Evolutionary conservation across 2,329 filamentous ascomycete genomes (phyloP).

Genomic region (Chrysoporthe austroafricana): DNA sequence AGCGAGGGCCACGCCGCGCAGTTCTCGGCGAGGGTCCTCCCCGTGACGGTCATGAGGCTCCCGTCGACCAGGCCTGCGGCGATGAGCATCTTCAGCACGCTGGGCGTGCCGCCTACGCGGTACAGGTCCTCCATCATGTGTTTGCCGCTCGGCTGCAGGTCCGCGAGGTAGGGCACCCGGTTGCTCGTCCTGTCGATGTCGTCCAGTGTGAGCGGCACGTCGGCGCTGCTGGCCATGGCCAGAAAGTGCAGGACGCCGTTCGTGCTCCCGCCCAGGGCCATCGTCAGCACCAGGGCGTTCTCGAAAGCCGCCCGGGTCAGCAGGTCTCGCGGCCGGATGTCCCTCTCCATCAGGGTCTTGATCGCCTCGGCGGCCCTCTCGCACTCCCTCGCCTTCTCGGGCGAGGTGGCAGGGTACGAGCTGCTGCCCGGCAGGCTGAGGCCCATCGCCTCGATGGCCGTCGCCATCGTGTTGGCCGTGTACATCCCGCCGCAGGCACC

Average conservation of each 20-base stretch:
- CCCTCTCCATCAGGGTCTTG: constrained; percentile 73
- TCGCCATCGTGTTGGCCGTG: constrained; percentile 78
- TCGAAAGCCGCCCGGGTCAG: constrained; percentile 81
- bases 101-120: constrained; percentile 84
- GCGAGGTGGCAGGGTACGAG: constrained; percentile 75
- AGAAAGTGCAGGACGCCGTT: constrained; percentile 86
- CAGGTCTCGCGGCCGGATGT: constrained; percentile 78
- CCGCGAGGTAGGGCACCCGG: constrained; percentile 77
- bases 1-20: constrained; percentile 73
- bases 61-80: constrained; percentile 83
- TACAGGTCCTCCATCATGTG: constrained; percentile 86
- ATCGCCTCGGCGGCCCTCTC: constrained; percentile 74
- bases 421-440: constrained; percentile 84
- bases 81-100: constrained; percentile 84
- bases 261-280: constrained; percentile 81
- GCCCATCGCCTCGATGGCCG: constrained; percentile 72
- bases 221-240: constrained; percentile 80
- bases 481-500: constrained; percentile 90
- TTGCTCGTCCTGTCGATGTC: constrained; percentile 85
- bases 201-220: constrained; percentile 80
- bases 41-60: constrained; percentile 80
- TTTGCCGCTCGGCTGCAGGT: constrained; percentile 83
- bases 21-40: constrained; percentile 87
- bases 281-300: constrained; percentile 82
- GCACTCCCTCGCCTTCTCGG: constrained; percentile 74